phyloP scores from a whole-genome alignment of 1,139 yeast species.

The Blastobotrys raffinosifermentans region DNA sequence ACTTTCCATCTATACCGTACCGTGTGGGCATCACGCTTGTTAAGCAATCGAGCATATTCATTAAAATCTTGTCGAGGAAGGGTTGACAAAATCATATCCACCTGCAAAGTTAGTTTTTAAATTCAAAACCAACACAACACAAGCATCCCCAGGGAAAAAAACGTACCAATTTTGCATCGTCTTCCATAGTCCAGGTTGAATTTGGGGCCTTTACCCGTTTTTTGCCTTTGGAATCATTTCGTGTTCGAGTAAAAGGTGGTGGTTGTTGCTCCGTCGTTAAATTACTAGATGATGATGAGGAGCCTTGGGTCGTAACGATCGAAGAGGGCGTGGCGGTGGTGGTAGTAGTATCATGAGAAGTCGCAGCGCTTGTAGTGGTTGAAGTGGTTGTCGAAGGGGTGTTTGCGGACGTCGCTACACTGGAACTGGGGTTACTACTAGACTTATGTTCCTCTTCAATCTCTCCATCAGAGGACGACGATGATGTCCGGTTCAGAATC shows the following conservation, averaged over 20 bases:
- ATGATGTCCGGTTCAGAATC: conserved; percentile 1
- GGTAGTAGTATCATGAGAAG: no score
- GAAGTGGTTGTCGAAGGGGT: background rate
- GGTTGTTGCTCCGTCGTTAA: conserved; percentile 1
- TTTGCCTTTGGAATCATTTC: conserved; percentile 7
- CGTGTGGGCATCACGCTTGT: conserved; percentile 33
- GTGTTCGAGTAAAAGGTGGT: background rate
- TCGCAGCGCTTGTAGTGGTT: background rate
- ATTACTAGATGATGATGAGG: no score
- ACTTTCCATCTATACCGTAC: conserved; percentile 35
- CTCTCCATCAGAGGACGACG: background rate
- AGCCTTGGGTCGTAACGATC: no score
- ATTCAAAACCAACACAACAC: background rate
- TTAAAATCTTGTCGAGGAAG: conserved; percentile 32
- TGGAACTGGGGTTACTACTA: background rate
- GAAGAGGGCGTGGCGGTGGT: no score
- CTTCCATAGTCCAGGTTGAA: conserved; percentile 31
- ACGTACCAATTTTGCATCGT: conserved; percentile 26
- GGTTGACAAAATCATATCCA: conserved; percentile 31
- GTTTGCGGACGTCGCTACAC: background rate
- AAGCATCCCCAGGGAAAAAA: background rate
- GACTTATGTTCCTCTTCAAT: background rate
- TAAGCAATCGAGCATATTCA: conserved; percentile 30
- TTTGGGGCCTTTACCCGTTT: conserved; percentile 31
- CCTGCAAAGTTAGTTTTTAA: conserved; percentile 9